These are phyloP conservation scores for Solanum paucissectum DNA, from an alignment of 257 asterid species.

Conservation along the genomic window DNA sequence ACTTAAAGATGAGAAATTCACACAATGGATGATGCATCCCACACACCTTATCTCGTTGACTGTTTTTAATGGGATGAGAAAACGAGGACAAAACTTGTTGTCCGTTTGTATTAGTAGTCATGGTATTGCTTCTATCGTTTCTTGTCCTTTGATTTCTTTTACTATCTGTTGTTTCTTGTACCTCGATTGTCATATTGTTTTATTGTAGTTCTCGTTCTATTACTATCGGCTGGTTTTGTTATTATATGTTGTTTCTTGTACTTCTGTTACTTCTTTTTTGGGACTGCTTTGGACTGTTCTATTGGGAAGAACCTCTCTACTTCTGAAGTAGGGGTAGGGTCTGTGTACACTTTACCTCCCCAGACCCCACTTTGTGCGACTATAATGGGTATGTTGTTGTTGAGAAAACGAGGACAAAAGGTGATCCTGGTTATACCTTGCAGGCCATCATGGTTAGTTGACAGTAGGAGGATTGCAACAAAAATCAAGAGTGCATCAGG, in stretches of 20 bases:
- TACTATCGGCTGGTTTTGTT: not conserved
- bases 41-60: not conserved
- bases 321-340: not conserved
- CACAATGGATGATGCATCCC: not conserved
- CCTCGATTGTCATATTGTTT: not conserved
- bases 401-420: not conserved
- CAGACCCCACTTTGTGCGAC: not conserved
- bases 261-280: not conserved
- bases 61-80: not conserved
- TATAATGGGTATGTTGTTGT: not conserved
- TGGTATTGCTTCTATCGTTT: not conserved
- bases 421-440: conserved; percentile 4
- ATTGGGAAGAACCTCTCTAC: not conserved
- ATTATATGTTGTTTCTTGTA: not conserved
- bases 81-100: not conserved
- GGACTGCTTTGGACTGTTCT: not conserved
- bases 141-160: not conserved
- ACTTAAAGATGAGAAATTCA: not conserved
- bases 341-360: not conserved
- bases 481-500: conserved; percentile 82
- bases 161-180: not conserved
- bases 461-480: conserved; percentile 69
- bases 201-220: not conserved
- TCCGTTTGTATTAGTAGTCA: not conserved
- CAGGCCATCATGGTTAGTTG: conserved; percentile 90